Percentiles rank a stretch among this genome's conserved stretches.
Evolutionary conservation across 495 filamentous ascomycete genomes (phyloP).

Genomic region (Aspergillus baeticus): DNA sequence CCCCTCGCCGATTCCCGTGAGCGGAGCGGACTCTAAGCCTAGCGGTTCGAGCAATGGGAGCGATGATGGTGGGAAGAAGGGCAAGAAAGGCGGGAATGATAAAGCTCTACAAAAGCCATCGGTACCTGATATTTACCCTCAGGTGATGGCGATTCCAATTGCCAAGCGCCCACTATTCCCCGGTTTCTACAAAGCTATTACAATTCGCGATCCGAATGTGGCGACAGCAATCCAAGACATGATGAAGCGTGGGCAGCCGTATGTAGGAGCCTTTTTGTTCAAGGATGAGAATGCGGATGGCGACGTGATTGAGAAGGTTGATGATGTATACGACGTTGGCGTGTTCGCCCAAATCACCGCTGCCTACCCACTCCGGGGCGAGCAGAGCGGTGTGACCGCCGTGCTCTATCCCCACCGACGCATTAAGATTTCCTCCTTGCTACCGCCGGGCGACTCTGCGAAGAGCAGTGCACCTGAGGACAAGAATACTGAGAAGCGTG

Average conservation of each 20-base stretch:
- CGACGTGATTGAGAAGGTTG: conserved; percentile 81
- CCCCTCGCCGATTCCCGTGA: conserved; percentile 50
- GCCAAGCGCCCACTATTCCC: conserved; percentile 92
- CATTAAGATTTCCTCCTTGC: conserved; percentile 81
- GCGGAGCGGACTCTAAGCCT: conserved; percentile 44
- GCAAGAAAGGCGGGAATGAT: conserved; percentile 65
- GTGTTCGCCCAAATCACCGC: conserved; percentile 98
- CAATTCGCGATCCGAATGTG: conserved; percentile 87
- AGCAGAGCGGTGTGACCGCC: conserved; percentile 75
- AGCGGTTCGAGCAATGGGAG: conserved; percentile 47
- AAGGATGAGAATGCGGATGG: conserved; percentile 93
- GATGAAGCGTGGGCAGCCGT: conserved; percentile 97
- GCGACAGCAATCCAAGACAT: conserved; percentile 89
- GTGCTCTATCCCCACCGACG: conserved; percentile 95
- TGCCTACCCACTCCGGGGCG: conserved; percentile 82
- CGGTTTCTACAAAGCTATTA: conserved; percentile 98
- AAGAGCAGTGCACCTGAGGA: conserved; percentile 51
- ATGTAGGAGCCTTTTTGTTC: conserved; percentile 94
- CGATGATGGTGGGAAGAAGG: conserved; percentile 53
- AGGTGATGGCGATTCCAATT: conserved; percentile 99
- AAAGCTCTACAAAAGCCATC: conserved; percentile 79
- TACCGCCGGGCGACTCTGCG: conserved; percentile 58
- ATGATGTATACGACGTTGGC: conserved; percentile 92
- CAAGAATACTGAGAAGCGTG: conserved; percentile 67
- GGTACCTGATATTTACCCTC: conserved; percentile 93